Evolutionary conservation across 768 basidiomycete species (phyloP), one percentile per base, ranked within the genome.

Genomic region (Nidularia sp.): DNA sequence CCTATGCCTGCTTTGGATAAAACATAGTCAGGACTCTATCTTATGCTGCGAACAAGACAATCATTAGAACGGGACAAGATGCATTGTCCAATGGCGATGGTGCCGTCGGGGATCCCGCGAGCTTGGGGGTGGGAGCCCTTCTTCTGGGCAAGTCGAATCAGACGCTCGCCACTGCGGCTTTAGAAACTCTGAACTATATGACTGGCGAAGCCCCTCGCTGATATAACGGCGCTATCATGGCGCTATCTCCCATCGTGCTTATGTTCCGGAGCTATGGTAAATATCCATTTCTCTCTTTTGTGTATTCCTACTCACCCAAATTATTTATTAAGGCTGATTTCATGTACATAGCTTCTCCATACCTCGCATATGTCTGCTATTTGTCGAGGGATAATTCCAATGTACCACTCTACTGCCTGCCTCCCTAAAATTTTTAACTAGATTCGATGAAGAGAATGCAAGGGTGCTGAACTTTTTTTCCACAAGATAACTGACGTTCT

Each of bases 281-380:
- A 69, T 57, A 6, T 46, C 2, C 10, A 12, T 10, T 15, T 2
- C 10, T 12, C 10, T 12, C 29, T 31, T 15, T 10, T 15, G 6
- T 1, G 6, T 10, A 46, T 3, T 15, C 3, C 22, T 46, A 4
- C 45, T 46, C 10, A 46, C 32, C 13, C 50, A 29, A 29, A 22
- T 6, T 6, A 45, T 15, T 31, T 6, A 10, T 52, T 12, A 15
- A 45, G 9, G 9, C 13, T 7, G 10, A 29, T 29, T 43, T 12
- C 9, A 51, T 78, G 18, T 79, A 75, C 60, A 79, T 78, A 77
- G 75, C 69, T 2, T 76, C 77, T 6, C 77, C 78, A 0, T 78
- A 77, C 62, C 61, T 79, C 8, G 78, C 77, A 0, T 79, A 74
- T 29, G 2, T 29, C 25, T 2, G 25, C 4, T 29, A 29, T 29